A percentile compares a stretch with the other conserved stretches of the same genome.
phyloP scores from a whole-genome alignment of 495 filamentous ascomycete genomes.

The Pseudoneurospora amorphoporcata region DNA sequence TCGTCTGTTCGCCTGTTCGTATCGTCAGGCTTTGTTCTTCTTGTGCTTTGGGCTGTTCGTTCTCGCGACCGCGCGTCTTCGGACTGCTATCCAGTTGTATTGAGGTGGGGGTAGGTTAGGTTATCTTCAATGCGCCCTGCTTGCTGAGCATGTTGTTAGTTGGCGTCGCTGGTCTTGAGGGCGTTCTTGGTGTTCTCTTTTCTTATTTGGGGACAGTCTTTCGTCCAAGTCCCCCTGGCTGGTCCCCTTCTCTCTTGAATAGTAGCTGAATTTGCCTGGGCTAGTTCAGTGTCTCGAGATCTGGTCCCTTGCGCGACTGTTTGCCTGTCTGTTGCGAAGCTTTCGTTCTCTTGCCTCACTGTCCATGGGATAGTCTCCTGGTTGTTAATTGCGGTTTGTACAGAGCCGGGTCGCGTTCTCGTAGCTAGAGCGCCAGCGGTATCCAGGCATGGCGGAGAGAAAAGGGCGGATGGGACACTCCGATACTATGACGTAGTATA shows the following conservation, averaged over 20 bases:
- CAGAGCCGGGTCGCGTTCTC: background rate
- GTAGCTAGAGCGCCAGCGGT: background rate
- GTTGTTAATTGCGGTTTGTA: background rate
- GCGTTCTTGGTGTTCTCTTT: background rate
- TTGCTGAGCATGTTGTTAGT: background rate
- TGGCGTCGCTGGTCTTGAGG: background rate
- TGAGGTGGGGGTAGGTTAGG: too few relatives aligned
- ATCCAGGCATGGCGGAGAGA: background rate
- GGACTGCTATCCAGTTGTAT: too few relatives aligned
- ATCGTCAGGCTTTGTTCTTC: too few relatives aligned
- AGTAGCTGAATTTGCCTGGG: background rate
- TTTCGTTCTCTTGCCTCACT: background rate
- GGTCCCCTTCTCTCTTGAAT: background rate
- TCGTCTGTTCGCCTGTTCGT: too few relatives aligned
- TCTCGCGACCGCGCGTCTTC: too few relatives aligned
- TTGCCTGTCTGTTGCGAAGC: background rate
- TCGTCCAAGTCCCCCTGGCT: background rate
- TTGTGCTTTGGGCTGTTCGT: too few relatives aligned
- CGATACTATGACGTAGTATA: background rate
- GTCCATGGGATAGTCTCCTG: background rate
- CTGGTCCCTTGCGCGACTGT: background rate
- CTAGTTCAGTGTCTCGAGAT: background rate
- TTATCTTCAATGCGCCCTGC: background rate
- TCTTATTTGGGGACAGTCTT: background rate
- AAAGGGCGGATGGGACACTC: background rate